Base-by-base conservation (phyloP, 108 stramenopile species). In the Schizochytrium sp. region DNA sequence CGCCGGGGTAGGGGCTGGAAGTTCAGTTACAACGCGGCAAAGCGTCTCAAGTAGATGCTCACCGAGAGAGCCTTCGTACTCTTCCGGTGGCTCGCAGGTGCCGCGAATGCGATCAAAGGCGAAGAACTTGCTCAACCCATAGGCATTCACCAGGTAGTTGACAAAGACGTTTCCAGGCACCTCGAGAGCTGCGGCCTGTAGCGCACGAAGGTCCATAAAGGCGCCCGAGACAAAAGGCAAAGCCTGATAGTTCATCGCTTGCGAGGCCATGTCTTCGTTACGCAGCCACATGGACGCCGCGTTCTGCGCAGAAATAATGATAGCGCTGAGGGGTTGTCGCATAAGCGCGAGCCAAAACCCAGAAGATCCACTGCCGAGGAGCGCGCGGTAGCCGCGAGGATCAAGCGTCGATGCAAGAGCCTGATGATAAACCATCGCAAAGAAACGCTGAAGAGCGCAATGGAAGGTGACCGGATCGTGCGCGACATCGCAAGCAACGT, bases 401-500 rank as follows among this genome's bases (percentile, higher is more conserved):
- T 47, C n/a, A 12, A 83, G 51, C 19, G 76, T 83, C 8, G 76
- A 83, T 12, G 76, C 45, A 23, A 83, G 8, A 4, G 48, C 45
- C 23, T 53, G 48, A 34, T 47, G 51, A 12, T 53, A 53, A 3
- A 83, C 48, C 76, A 83, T 47, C n/a, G 76, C 45, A 23, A 83
- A 83, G 51, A 83, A 83, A 23, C 76, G 76, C 51, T 83, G 76
- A 43, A 83, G 51, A 14, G 51, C 6, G 28, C 76, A 83, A 45
- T 83, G 76, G 28, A 83, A 83, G 18, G 76, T 83, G 76, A 83
- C 76, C 28, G 76, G 76, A 12, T 83, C 48, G 45, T 47, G n/a
- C n/a, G 76, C 19, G 28, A 83, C 76, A 53, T 83, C 51, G 76
- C 51, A 83, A 12, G 76, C 23, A 23, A 83, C 28, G 51, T 83